Base-by-base conservation (phyloP, 176 grass and related monocot species). In the Oryza coarctata region DNA sequence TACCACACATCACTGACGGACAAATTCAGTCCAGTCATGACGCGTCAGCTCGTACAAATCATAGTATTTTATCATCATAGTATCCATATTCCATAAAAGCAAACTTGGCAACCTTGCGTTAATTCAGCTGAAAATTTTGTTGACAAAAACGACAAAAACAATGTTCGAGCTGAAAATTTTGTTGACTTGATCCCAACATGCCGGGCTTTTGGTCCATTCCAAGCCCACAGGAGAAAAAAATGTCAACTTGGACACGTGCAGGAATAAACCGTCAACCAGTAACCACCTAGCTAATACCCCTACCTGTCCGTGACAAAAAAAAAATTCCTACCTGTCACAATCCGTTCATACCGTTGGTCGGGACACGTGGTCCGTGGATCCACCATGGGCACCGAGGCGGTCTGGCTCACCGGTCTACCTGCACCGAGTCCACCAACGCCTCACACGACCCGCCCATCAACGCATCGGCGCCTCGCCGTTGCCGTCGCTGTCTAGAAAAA, bases 401-500 rank as follows among this genome's bases (percentile, higher is more conserved):
- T 1, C 68, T 32, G 38, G 4, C 35, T 63, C 27, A 11, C 80
- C 12, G 29, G 70, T 12, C 38, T 65, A 65, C 1, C 33, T 82
- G 80, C 80, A 74, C 80, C 70, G 39, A 45, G 80, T 65, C 40
- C 80, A 74, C 58, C 0, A 60, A 18, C 50, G 22, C 50, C 50
- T 18, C 18, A 22, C 38, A 32, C 31, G 31, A 3, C 36, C 6
- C 41, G 7, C 49, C 49, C 49, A 20, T 18, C 49, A 5, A 55
- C 50, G 18, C 50, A 22, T 49, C 45, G 40, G 14, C 45, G 14
- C 50, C 0, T 67, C 77, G 63, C 76, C 55, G 76, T 68, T 29
- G 77, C 40, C 58, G 70, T 83, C 39, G 69, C 60, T 0, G 70
- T 65, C 81, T 66, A 74, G 26, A 75, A 75, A 75, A 75, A 52